Conservation (phyloP, 2,329 filamentous ascomycete genomes). For the Penicillium psychrosexuale region DNA sequence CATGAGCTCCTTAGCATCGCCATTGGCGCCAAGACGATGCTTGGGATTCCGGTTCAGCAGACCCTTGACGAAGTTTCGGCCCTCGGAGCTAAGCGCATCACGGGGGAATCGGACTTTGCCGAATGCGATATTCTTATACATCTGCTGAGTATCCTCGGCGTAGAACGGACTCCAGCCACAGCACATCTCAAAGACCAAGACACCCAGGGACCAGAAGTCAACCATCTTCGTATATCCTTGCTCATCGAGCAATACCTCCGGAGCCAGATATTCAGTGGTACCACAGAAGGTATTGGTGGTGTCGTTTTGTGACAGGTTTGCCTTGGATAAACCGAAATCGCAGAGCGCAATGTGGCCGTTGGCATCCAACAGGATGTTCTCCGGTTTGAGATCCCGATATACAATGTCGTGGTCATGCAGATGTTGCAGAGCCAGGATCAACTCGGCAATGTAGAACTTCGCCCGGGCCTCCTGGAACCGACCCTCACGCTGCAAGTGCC, state of each 20-base stretch:
- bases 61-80: slow-evolving; percentile 96
- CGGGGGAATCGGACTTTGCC: slow-evolving; percentile 96
- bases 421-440: slow-evolving; percentile 92
- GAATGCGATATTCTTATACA: slow-evolving; percentile 99
- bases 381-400: slow-evolving; percentile 93
- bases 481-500: slow-evolving; percentile 96
- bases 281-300: slow-evolving; percentile 99
- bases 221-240: slow-evolving; percentile 99
- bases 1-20: slow-evolving; percentile 92
- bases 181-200: slow-evolving; percentile 99
- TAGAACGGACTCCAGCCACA: slow-evolving; percentile 99
- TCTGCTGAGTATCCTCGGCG: slow-evolving; percentile 97
- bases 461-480: slow-evolving; percentile 91
- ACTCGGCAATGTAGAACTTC: slow-evolving; percentile 98
- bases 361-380: slow-evolving; percentile 94
- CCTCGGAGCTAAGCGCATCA: slow-evolving; percentile 90
- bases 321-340: slow-evolving; percentile 96
- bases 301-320: slow-evolving; percentile 92
- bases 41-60: slow-evolving; percentile 95
- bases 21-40: slow-evolving; percentile 84
- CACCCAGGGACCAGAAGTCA: slow-evolving; percentile 97
- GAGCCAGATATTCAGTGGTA: slow-evolving; percentile 94
- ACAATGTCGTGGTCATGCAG: slow-evolving; percentile 97
- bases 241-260: slow-evolving; percentile 92
- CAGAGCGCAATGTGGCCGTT: slow-evolving; percentile 97